Percentiles rank a stretch among this genome's conserved stretches.
These are phyloP conservation scores for Didymellaceae sp. DNA, from an alignment of 2,329 filamentous ascomycete species.

Conservation along the genomic window DNA sequence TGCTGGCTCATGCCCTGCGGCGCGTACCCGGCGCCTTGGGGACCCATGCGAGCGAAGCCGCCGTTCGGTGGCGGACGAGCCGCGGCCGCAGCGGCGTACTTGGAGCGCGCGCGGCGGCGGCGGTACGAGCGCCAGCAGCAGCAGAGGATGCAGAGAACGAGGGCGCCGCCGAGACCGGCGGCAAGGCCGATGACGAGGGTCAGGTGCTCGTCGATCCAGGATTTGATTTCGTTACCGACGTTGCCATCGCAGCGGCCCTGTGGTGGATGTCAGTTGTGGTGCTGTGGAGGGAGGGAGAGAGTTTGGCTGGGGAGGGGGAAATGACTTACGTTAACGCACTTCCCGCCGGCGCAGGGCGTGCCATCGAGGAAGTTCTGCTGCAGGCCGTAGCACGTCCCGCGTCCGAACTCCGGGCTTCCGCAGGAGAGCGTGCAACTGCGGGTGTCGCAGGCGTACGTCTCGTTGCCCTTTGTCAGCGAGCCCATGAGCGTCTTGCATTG, in stretches of 20 bases:
- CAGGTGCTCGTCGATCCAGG: conserved; percentile 80
- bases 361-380: conserved; percentile 95
- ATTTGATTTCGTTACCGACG: conserved; percentile 71
- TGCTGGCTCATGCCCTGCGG: too few relatives aligned
- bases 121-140: conserved; percentile 67
- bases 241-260: conserved; percentile 77
- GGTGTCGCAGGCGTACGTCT: conserved; percentile 79
- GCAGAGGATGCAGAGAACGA: conserved; percentile 68
- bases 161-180: conserved; percentile 72
- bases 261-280: conserved; percentile 11
- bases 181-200: conserved; percentile 82
- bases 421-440: conserved; percentile 80
- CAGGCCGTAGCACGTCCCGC: conserved; percentile 73
- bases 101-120: conserved; percentile 31
- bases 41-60: too few relatives aligned
- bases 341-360: conserved; percentile 80
- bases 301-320: background rate
- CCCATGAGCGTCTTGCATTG: conserved; percentile 90
- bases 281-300: background rate
- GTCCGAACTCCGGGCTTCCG: conserved; percentile 70
- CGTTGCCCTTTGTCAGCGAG: conserved; percentile 72
- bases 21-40: background rate
- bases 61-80: background rate
- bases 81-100: conserved; percentile 28
- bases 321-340: conserved; percentile 70